phyloP scores from a whole-genome alignment of 108 stramenopile species.

The Aureococcus anophagefferens region DNA sequence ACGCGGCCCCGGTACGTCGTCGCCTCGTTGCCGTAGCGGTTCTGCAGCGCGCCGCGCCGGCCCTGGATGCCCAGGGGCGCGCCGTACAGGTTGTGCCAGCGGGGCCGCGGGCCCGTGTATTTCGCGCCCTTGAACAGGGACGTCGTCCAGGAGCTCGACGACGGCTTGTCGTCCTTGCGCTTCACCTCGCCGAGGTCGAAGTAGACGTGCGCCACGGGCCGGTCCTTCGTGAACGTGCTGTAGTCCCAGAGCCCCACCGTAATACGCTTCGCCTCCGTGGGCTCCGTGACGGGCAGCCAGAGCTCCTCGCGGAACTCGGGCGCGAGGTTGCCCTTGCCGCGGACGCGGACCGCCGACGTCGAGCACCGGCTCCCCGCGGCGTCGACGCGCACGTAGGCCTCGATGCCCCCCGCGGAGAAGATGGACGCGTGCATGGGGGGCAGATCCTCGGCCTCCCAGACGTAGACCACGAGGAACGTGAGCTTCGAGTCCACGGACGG shows the following conservation, averaged over 20 bases:
- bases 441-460: constrained; percentile 29
- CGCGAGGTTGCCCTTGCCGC: neutral
- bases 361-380: constrained; percentile 1
- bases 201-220: neutral
- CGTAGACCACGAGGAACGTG: constrained; percentile 18
- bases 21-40: constrained; percentile 10
- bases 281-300: constrained; percentile 31
- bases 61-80: constrained; percentile 4
- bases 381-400: constrained; percentile 29
- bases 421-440: constrained; percentile 21
- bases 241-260: constrained; percentile 29
- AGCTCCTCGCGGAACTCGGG: constrained; percentile 20
- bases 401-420: constrained; percentile 19
- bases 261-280: constrained; percentile 10
- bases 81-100: constrained; percentile 29
- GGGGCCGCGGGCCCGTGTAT: constrained; percentile 5
- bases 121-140: neutral
- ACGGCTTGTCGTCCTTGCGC: neutral
- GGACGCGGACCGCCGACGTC: neutral
- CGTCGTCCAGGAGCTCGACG: neutral
- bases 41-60: neutral
- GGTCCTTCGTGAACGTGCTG: constrained; percentile 3
- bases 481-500: constrained; percentile 5
- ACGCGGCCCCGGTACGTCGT: constrained; percentile 29
- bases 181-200: neutral